Evolutionary conservation across 345 rosid species (phyloP), one percentile per base, ranked within the genome.

Genomic region (Eucalyptus polybractea): DNA sequence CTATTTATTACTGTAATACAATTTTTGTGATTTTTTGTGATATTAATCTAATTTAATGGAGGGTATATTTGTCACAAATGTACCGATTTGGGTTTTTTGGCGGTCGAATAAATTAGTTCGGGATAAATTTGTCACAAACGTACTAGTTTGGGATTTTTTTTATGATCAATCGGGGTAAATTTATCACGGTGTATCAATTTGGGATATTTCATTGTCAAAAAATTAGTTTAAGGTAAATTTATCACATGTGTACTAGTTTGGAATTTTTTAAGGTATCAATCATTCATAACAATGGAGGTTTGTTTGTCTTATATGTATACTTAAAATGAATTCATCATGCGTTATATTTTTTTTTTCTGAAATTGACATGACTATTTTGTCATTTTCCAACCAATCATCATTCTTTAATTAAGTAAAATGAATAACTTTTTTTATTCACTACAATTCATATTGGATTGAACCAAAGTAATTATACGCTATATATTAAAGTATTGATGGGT

Each of bases 1-100:
- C 21, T 0, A 51, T 16, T 51, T 51, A 1, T 51, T 51, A 51
- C 7, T 0, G 0, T 51, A 6, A 16, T 51, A 16, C 8, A 51
- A 2, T 51, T 50, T 50, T 51, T 51, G 54, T 50, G 8, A 16
- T 50, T 50, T 50, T 51, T 51, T 16, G 8, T 51, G 19, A 16
- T 51, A 51, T 51, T 16, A 51, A 51, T 51, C 4, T 51, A 51
- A 51, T 51, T 51, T 51, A 16, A 51, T 51, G 3, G 19, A 51
- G 3, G 54, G 2, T 51, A 6, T 51, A 16, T 51, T 16, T 51
- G 19, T 51, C 4, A 16, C 4, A 51, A 51, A 16, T 16, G 2
- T 51, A 51, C 4, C 8, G 3, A 6, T 16, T 16, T 51, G 2
- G 7, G 3, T 51, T 51, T 51, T 51, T 13, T 49, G 15, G 54